A percentile compares a stretch with the other conserved stretches of the same genome.
Evolutionary conservation across 106 monocot genomes (phyloP).

Genomic region (Allium fistulosum): DNA sequence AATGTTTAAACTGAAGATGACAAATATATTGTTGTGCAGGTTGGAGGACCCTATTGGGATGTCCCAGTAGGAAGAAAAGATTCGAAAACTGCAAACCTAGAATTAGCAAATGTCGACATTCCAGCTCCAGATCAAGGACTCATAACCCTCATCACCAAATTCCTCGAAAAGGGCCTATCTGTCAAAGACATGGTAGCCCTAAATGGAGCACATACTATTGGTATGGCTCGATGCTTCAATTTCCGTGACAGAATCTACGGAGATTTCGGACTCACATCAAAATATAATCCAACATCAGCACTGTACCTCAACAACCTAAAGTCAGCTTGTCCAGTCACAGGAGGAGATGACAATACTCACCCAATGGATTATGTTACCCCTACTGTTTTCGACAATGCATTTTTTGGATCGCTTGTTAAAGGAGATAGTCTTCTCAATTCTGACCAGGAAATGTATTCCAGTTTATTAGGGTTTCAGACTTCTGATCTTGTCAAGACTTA

Average conservation of each 20-base stretch:
- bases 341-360: slow-evolving; percentile 49
- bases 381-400: slow-evolving; percentile 62
- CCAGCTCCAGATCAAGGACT: slow-evolving; percentile 52
- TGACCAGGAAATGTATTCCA: slow-evolving; percentile 80
- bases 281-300: slow-evolving; percentile 16
- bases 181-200: slow-evolving; percentile 76
- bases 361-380: slow-evolving; percentile 60
- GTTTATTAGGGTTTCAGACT: slow-evolving; percentile 38
- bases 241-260: slow-evolving; percentile 67
- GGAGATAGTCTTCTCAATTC: slow-evolving; percentile 83
- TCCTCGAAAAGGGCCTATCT: slow-evolving; percentile 62
- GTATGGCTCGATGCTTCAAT: slow-evolving; percentile 57
- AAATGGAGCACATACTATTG: slow-evolving; percentile 79
- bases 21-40: slow-evolving; percentile 17
- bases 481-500: slow-evolving; percentile 49
- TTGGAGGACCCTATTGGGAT: slow-evolving; percentile 89
- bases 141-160: slow-evolving; percentile 48
- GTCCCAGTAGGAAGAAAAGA: slow-evolving; percentile 76
- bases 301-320: slow-evolving; percentile 32
- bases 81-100: slow-evolving; percentile 55
- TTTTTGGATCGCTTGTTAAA: slow-evolving; percentile 32
- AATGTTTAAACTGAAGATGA: not conserved
- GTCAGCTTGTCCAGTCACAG: slow-evolving; percentile 32
- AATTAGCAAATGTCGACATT: slow-evolving; percentile 55
- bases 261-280: slow-evolving; percentile 27